Conservation (phyloP, 129 eudicot species). For the Tagetes patula region DNA sequence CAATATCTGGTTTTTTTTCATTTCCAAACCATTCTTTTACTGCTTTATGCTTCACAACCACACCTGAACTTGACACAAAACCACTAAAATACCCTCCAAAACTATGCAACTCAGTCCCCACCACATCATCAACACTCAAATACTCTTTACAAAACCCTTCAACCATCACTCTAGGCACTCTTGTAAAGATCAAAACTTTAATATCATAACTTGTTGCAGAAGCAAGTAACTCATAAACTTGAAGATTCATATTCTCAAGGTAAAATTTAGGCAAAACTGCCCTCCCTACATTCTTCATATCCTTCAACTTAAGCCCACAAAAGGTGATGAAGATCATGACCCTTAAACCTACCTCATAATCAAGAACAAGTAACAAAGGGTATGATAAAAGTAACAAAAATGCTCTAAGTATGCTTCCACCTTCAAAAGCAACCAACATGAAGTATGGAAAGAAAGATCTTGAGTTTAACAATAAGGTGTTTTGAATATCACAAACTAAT, state of each 20-base stretch:
- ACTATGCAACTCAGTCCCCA: constrained; percentile 74
- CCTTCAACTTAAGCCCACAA: constrained; percentile 60
- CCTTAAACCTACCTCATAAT: constrained; percentile 45
- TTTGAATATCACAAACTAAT: constrained; percentile 69
- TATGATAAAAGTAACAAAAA: constrained; percentile 51
- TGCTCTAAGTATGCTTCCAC: constrained; percentile 68
- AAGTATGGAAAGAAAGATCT: constrained; percentile 80
- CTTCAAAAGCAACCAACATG: constrained; percentile 96
- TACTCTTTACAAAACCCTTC: constrained; percentile 79
- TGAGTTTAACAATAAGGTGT: constrained; percentile 54
- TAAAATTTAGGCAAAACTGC: constrained; percentile 88
- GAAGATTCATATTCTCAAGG: constrained; percentile 62
- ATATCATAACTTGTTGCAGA: constrained; percentile 30
- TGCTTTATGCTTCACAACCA: constrained; percentile 73
- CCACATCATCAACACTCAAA: constrained; percentile 47
- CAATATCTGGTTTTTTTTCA: constrained; percentile 66
- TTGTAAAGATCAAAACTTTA: constrained; percentile 49
- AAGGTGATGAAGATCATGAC: constrained; percentile 77
- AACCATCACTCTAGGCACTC: constrained; percentile 86
- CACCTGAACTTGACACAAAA: constrained; percentile 43
- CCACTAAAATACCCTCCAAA: constrained; percentile 59
- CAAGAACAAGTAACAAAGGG: constrained; percentile 54
- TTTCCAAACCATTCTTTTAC: constrained; percentile 53
- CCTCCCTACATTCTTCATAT: constrained; percentile 61
- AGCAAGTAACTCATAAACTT: constrained; percentile 46